Evolutionary conservation across 345 rosid genomes (phyloP).

Genomic region (Murraya koenigii): DNA sequence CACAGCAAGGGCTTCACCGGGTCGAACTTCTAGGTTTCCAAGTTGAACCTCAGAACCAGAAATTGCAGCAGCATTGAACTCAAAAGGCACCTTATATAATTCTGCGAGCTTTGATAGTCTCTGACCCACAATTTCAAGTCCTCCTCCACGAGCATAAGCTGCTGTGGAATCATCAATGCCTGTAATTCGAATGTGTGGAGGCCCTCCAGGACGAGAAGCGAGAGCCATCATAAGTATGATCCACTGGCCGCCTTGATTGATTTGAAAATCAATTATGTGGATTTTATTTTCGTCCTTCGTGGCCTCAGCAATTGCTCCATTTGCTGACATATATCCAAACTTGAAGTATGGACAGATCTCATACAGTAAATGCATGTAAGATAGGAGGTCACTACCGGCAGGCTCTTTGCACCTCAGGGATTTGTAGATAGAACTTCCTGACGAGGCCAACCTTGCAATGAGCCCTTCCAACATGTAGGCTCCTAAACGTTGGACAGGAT

Average conservation of each 20-base stretch:
- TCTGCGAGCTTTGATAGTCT: constrained; percentile 74
- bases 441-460: constrained; percentile 68
- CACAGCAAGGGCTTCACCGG: constrained; percentile 76
- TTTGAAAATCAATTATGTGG: constrained; percentile 87
- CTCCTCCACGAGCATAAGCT: constrained; percentile 82
- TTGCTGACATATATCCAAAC: constrained; percentile 90
- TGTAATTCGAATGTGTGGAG: constrained; percentile 71
- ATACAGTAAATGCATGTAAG: constrained; percentile 84
- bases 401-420: constrained; percentile 90
- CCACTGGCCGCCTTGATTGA: constrained; percentile 90
- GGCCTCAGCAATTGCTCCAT: constrained; percentile 96
- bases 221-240: constrained; percentile 89
- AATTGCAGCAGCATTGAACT: constrained; percentile 59
- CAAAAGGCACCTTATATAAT: constrained; percentile 73
- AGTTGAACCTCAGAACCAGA: constrained; percentile 62
- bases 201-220: constrained; percentile 83
- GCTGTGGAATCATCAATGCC: constrained; percentile 88
- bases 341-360: constrained; percentile 96
- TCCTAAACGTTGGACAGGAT: constrained; percentile 80
- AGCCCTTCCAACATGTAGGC: constrained; percentile 96
- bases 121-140: constrained; percentile 72
- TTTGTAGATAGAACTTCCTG: constrained; percentile 83
- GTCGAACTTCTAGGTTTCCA: constrained; percentile 57
- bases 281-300: constrained; percentile 65
- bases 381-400: constrained; percentile 63